These are phyloP conservation scores for Colletotrichum navitas DNA, from an alignment of 2,329 filamentous ascomycete species.

Conservation along the genomic window DNA sequence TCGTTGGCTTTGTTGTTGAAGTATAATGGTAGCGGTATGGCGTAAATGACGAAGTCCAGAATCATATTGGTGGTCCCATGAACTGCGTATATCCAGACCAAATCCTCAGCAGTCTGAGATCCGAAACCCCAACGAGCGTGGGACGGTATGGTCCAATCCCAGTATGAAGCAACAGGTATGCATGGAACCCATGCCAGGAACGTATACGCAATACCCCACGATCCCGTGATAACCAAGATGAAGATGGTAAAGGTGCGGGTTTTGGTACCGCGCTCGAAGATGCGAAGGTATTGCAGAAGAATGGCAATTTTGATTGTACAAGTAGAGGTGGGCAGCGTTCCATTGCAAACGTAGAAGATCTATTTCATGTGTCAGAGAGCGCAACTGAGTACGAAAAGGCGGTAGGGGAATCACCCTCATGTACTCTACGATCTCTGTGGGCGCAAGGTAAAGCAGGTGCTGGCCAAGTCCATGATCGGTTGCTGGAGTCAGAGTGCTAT, in stretches of 20 bases:
- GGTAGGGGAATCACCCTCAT: constrained; percentile 10
- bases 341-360: constrained; percentile 43
- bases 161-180: constrained; percentile 50
- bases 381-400: rapidly evolving
- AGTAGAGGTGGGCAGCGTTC: constrained; percentile 40
- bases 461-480: constrained; percentile 22
- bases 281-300: constrained; percentile 43
- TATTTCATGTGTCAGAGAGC: neutral
- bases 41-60: constrained; percentile 50
- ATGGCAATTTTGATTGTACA: constrained; percentile 44
- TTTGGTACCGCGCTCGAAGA: constrained; percentile 39
- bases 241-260: constrained; percentile 40
- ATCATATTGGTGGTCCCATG: constrained; percentile 50
- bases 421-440: neutral
- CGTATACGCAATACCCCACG: constrained; percentile 49
- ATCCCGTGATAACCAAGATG: constrained; percentile 45
- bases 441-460: neutral
- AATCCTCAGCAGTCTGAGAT: constrained; percentile 43
- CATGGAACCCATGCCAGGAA: constrained; percentile 51
- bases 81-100: constrained; percentile 47
- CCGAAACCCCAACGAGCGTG: constrained; percentile 49
- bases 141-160: constrained; percentile 45
- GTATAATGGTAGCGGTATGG: constrained; percentile 50
- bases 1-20: constrained; percentile 45
- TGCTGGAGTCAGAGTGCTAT: neutral